A percentile compares a stretch with the other conserved stretches of the same genome.
Conservation (phyloP, 2,329 filamentous ascomycete species). For the Amphichorda felina region DNA sequence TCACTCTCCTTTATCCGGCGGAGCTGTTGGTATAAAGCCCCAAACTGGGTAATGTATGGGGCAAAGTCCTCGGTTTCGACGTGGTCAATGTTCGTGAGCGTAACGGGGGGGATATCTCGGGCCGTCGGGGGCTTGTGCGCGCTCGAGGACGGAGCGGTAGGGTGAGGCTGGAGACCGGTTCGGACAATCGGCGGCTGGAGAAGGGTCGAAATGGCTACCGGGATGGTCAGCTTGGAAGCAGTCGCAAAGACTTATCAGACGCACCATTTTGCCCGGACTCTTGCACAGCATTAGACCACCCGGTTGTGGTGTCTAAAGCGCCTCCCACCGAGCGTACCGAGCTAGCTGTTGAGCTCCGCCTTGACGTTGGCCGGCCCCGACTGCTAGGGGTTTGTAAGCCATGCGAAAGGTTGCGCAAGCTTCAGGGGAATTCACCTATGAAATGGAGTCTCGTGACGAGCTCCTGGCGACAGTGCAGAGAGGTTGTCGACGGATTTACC, state of each 20-base stretch:
- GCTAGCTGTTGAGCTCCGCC: slow-evolving; percentile 76
- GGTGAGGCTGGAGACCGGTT: slow-evolving; percentile 74
- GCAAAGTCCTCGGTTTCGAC: slow-evolving; percentile 72
- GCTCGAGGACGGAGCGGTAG: slow-evolving; percentile 54
- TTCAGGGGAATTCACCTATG: background rate
- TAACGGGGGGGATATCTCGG: slow-evolving; percentile 85
- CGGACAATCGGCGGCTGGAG: slow-evolving; percentile 82
- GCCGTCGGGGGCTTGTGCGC: slow-evolving; percentile 74
- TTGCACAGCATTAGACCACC: slow-evolving; percentile 41
- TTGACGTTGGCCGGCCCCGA: slow-evolving; percentile 33
- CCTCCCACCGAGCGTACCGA: slow-evolving; percentile 82
- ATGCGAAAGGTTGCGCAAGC: background rate
- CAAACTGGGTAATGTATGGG: slow-evolving; percentile 75
- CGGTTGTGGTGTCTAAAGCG: slow-evolving; percentile 56
- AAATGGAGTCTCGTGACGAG: slow-evolving; percentile 42
- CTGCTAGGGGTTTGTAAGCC: slow-evolving; percentile 15
- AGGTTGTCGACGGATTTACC: slow-evolving; percentile 57
- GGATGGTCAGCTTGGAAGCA: background rate
- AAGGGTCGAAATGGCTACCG: slow-evolving; percentile 77
- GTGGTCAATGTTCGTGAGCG: slow-evolving; percentile 76
- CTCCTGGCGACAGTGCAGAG: slow-evolving; percentile 36
- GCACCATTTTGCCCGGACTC: slow-evolving; percentile 79
- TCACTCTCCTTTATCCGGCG: slow-evolving; percentile 70
- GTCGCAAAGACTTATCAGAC: slow-evolving; percentile 7
- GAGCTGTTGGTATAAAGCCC: slow-evolving; percentile 78